These are phyloP conservation scores for Selaginella moellendorffii DNA, from an alignment of 75 land plant species.

Conservation along the genomic window DNA sequence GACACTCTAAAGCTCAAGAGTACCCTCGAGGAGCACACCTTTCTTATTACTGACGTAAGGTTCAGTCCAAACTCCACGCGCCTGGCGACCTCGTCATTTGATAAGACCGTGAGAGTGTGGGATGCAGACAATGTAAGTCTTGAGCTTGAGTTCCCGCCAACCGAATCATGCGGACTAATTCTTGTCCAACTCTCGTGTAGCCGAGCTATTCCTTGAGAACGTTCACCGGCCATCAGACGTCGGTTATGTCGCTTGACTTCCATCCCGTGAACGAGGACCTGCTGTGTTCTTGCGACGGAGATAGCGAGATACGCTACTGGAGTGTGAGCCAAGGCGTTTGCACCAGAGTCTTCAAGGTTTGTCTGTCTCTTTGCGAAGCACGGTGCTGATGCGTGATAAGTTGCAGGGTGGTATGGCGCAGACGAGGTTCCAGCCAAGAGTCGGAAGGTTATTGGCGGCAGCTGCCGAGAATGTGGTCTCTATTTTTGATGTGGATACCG, in stretches of 20 bases:
- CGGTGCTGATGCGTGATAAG: not conserved
- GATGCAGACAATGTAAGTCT: conserved; percentile 40
- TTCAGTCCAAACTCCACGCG: conserved; percentile 36
- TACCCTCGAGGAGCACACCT: conserved; percentile 25
- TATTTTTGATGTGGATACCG: conserved; percentile 53
- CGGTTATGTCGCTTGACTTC: conserved; percentile 58
- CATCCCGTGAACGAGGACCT: conserved; percentile 64
- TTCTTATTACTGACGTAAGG: conserved; percentile 36
- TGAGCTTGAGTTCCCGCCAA: not conserved
- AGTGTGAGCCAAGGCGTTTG: conserved; percentile 22
- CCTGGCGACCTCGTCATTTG: conserved; percentile 56
- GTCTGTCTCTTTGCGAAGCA: conserved; percentile 40
- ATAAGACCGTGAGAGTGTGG: conserved; percentile 43
- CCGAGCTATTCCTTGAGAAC: conserved; percentile 31
- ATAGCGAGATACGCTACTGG: conserved; percentile 50
- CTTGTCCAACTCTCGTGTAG: conserved; percentile 23
- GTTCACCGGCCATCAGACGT: conserved; percentile 27
- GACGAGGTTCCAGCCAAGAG: conserved; percentile 50
- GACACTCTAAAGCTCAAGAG: conserved; percentile 27
- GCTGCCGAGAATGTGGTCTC: conserved; percentile 50
- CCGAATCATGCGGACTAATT: not conserved
- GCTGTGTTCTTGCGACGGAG: conserved; percentile 45
- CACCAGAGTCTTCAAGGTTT: conserved; percentile 42
- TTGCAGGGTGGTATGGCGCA: conserved; percentile 45
- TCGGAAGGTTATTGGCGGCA: conserved; percentile 43